Base-by-base conservation (phyloP, 768 basidiomycete species). In the Naganishia friedmannii region DNA sequence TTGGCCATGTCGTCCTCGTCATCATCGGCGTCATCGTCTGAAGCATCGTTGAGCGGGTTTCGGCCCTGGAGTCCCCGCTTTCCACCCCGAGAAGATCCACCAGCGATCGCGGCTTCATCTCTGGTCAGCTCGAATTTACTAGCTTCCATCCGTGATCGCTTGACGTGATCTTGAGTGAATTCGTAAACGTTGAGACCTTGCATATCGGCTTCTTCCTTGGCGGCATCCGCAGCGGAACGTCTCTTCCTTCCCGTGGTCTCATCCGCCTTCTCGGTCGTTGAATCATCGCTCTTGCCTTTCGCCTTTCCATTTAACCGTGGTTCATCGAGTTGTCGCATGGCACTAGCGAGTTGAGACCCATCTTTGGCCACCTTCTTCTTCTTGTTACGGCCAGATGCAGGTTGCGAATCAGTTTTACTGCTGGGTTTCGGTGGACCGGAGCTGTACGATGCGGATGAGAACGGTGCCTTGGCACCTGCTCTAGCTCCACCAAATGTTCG, bases 1-100 rank as follows among this genome's bases (percentile, higher is more conserved):
- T 71, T 74, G 42, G 76, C 73, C 75, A 82, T 79, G 54, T 81
- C 80, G 9, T 77, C 78, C 15, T 76, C 83, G 10, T 80, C 81
- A 55, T 78, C 82, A 19, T 79, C 79, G 23, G 76, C 80, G 21
- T 79, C 80, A 29, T 81, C 81, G 51, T 75, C 76, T 10, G 76
- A 72, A 32, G 79, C 77, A 32, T 73, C 73, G 21, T 76, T 75
- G 31, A 21, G 53, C 17, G 67, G 67, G 15, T 70, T 69, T 32
- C 28, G 55, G 23, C 46, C 57, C 15, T 23, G 32, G 19, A 66
- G 45, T 31, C 66, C 67, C 39, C 67, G 53, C 19, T 53, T 42
- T 13, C 56, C 58, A 15, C 67, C 58, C 13, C 63, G 57, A 21
- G 60, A 42, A 65, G 66, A 67, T 32, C 66, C 53, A 7, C 68